Base-by-base conservation (phyloP, 179 eudicot genomes). In the Sideroxylon spinosum region DNA sequence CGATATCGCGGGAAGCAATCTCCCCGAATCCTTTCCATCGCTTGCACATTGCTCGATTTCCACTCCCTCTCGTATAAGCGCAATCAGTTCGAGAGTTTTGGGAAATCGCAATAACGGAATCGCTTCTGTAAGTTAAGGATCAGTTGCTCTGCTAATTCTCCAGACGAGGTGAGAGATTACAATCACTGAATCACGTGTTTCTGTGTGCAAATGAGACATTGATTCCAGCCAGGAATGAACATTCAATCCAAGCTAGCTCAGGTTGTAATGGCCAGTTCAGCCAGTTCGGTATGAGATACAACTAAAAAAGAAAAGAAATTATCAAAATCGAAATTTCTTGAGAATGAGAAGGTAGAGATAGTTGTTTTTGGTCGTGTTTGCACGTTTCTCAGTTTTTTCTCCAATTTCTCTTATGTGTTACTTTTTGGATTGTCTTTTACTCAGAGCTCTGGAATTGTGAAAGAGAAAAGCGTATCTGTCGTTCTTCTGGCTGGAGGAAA, bases 401-500 rank as follows among this genome's bases (percentile, higher is more conserved):
- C 50, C 68, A 22, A 52, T 9, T 48, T 56, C 20, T 8, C 60
- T 23, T 37, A 55, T 74, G 13, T 55, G 19, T 67, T 28, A 5
- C 6, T 77, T n/a, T 57, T 68, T 68, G 4, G 23, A 12, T 25
- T 55, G 62, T 46, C 28, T 16, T 71, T 69, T 78, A 17, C 61
- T 56, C 87, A 92, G 99, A 83, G 79, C 71, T 75, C 85, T 84
- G 88, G 74, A 17, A 37, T 52, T 82, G 93, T 96, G 80, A 87
- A 89, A 84, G 93, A 89, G 85, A 94, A 82, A 68, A 91, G 98
- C 75, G 99, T 94, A 4, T 96, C 98, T 44, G 97, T 96, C 53
- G 85, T 94, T 81, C 94, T 96, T 74, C 90, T 96, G 70, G 99
- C 98, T 77, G 98, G 99, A 81, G 99, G 99, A 56, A 91, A 86